Evolutionary conservation across 345 rosid genomes (phyloP), one percentile per base, ranked within the genome.

Genomic region (Conringia planisiliqua): DNA sequence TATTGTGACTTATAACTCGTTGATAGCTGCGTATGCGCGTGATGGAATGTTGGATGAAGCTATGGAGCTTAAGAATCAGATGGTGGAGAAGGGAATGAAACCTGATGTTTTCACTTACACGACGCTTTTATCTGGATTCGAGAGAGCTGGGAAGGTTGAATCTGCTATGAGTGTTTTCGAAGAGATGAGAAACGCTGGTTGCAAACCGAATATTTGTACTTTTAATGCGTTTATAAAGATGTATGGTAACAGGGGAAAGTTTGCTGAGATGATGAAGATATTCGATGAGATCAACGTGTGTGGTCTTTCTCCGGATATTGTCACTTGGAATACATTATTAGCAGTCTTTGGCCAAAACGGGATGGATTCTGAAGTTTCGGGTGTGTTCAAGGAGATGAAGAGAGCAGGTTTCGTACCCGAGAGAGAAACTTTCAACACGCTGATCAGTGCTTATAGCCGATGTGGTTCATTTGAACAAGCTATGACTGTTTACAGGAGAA

Each of bases 31-130:
- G 48, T 83, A 90, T 83, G 89, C 90, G 9, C 83, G 92, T 42
- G 96, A 88, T 68, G 96, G 97, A 6, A 78, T 90, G 48, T 60
- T 92, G 55, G 85, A 79, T 30, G 99, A 90, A 59, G 97, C 99
- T 0, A 62, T 85, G 89, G 88, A 87, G 77, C 85, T 95, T 58
- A 95, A 91, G 72, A 72, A 64, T 50, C 92, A 83, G 82, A 90
- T 95, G 97, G 67, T 78, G 12, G 82, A 67, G n/a, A 85, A 83
- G 20, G 93, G 93, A 71, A 83, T 87, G 58, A 83, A 80, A 64
- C 99, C 93, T 29, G 97, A 95, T 80, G 97, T 95, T 72, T 90
- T 87, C 77, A 95, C 99, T n/a, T 95, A 87, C 81, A 95, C 97
- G 3, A 87, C 99, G 10, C 93, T 95, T 12, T 78, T 91, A 22